These are phyloP conservation scores for Cryptococcus floricola DNA, from an alignment of 1,284 basidiomycete genomes.

Conservation along the genomic window DNA sequence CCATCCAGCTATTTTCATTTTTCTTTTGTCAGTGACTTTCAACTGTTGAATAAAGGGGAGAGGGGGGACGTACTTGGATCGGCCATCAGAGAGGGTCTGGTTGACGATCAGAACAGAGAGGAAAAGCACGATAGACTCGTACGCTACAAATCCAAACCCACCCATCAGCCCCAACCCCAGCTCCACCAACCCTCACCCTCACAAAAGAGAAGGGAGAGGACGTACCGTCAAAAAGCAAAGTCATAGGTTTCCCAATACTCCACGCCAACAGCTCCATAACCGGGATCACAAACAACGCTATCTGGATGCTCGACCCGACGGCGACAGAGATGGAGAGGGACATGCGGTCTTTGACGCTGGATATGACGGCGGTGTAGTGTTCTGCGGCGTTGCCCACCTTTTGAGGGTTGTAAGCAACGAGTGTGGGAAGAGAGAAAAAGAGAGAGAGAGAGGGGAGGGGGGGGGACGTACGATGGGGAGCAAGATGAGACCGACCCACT, in stretches of 20 bases:
- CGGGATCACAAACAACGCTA: constrained; percentile 75
- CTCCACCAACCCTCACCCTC: too few relatives aligned
- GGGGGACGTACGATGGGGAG: constrained; percentile 60
- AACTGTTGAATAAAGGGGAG: neutral
- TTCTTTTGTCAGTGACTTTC: neutral
- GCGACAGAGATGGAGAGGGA: constrained; percentile 67
- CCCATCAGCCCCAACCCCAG: too few relatives aligned
- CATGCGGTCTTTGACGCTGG: constrained; percentile 68
- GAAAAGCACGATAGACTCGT: constrained; percentile 53
- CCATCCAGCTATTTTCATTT: constrained; percentile 41
- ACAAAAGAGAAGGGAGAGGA: neutral
- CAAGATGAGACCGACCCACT: constrained; percentile 80
- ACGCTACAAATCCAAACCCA: constrained; percentile 20
- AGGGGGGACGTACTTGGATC: constrained; percentile 31
- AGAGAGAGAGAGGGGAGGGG: too few relatives aligned
- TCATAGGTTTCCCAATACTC: constrained; percentile 53
- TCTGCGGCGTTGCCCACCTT: constrained; percentile 55
- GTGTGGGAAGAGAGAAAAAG: neutral
- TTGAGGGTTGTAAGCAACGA: neutral
- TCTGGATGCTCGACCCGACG: constrained; percentile 90
- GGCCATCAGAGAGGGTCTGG: constrained; percentile 68
- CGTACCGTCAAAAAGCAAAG: constrained; percentile 47
- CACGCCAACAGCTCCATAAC: constrained; percentile 57
- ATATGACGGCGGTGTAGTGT: constrained; percentile 81
- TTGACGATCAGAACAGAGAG: constrained; percentile 74